Evolutionary conservation across 805 yeast species (phyloP).

Genomic region (Nakazawaea wickerhamii): DNA sequence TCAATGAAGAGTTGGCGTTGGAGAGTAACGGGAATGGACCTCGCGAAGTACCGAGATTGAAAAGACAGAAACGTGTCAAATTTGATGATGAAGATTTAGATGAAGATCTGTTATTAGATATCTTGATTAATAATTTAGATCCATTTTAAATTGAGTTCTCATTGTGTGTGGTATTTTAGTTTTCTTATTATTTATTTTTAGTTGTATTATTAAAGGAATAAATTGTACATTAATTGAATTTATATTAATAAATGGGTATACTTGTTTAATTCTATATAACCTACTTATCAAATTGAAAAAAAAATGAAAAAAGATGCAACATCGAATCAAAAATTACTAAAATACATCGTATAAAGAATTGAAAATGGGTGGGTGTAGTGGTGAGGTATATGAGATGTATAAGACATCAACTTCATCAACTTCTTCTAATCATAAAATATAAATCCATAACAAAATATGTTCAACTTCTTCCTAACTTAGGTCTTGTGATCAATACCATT

Average conservation of each 20-base stretch:
- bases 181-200: not conserved
- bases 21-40: not conserved
- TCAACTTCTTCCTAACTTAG: no score
- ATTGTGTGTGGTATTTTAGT: not conserved
- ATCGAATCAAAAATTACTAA: not conserved
- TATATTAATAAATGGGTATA: no score
- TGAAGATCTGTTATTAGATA: conserved; percentile 13
- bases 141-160: not conserved
- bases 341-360: not conserved
- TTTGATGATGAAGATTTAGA: conserved; percentile 2
- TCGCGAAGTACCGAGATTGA: not conserved
- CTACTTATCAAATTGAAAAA: not conserved
- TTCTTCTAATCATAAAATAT: no score
- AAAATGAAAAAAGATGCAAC: not conserved
- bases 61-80: not conserved
- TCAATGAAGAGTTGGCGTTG: not conserved
- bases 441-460: no score
- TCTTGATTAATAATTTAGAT: conserved; percentile 12
- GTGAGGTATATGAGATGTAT: no score
- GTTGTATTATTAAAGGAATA: not conserved
- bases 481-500: no score
- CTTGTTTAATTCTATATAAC: no score
- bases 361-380: not conserved
- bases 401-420: no score
- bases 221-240: not conserved